Percentiles rank a stretch among this genome's conserved stretches.
Conservation (phyloP, 495 filamentous ascomycete species). For the Penicillium odoratum region DNA sequence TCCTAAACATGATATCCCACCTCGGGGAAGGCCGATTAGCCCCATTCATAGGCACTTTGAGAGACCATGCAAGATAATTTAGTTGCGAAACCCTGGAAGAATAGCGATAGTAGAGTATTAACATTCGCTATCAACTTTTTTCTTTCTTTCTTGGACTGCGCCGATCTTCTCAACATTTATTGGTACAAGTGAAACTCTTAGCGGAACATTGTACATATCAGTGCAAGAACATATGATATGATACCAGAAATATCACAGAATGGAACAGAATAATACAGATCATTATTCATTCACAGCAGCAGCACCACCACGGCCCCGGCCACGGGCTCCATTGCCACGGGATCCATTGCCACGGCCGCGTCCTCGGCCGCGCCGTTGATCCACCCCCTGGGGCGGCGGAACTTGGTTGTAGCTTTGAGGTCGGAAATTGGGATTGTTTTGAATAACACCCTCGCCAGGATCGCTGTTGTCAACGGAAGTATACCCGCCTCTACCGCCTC, state of each 20-base stretch:
- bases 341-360: constrained; percentile 42
- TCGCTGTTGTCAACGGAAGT: constrained; percentile 50
- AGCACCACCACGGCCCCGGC: constrained; percentile 32
- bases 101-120: background rate
- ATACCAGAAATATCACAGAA: background rate
- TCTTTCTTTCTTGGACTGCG: background rate
- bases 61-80: too few relatives aligned
- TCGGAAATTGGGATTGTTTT: constrained; percentile 54
- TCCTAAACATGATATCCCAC: too few relatives aligned
- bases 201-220: constrained; percentile 6
- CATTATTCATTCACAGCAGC: constrained; percentile 12
- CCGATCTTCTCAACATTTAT: background rate
- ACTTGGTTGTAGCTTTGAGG: constrained; percentile 68
- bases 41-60: background rate
- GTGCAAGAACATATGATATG: background rate
- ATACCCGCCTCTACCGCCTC: constrained; percentile 54
- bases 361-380: constrained; percentile 58
- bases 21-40: too few relatives aligned
- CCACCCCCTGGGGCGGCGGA: constrained; percentile 72
- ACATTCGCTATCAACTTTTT: background rate
- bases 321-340: constrained; percentile 28
- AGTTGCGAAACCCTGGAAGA: background rate
- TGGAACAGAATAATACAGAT: background rate
- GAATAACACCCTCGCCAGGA: constrained; percentile 48
- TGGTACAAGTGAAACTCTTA: background rate